Base-by-base conservation (phyloP, 805 yeast species). In the Metschnikowia vanudenii region DNA sequence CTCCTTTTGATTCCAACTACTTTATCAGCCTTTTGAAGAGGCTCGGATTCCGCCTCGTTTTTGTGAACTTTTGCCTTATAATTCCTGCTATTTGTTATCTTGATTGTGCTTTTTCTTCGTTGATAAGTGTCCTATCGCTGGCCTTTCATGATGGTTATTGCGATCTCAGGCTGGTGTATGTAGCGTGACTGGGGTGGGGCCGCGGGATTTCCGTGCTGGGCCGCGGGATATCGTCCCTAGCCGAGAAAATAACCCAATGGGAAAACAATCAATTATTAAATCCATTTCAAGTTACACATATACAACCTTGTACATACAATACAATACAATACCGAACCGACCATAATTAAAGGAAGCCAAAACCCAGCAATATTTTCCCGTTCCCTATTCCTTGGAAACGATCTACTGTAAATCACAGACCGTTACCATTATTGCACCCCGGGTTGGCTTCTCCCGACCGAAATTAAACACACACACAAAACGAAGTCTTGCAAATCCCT, bases 321-420 rank as follows among this genome's bases (percentile, higher is more conserved):
- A 39, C 47, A n/a, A n/a, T n/a, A n/a, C n/a, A n/a, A n/a, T n/a
- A n/a, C 47, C 26, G 39, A 44, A 39, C 47, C 43, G 43, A 44
- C 47, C 43, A 22, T 33, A 39, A 31, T 14, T 32, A 13, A 24
- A 13, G 35, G 43, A 34, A 38, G 35, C 39, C 47, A 29, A 18
- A 22, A 36, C 39, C 41, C 4, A 37, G 14, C 19, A 3, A 4
- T 11, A 6, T 10, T 9, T 24, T 24, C 20, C 18, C 32, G n/a
- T n/a, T 24, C n/a, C 20, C 4, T 20, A 8, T 22, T 37, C 20
- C 32, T 35, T 35, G 28, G 13, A 29, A 42, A 35, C 36, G 45
- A 35, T 28, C 20, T 39, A 35, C 41, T 37, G n/a, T 17, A 14
- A 39, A 28, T n/a, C 14, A 10, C 34, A 31, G 29, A 26, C 11